Conservation (phyloP, 768 basidiomycete genomes). For the Boletus subparvulus region DNA sequence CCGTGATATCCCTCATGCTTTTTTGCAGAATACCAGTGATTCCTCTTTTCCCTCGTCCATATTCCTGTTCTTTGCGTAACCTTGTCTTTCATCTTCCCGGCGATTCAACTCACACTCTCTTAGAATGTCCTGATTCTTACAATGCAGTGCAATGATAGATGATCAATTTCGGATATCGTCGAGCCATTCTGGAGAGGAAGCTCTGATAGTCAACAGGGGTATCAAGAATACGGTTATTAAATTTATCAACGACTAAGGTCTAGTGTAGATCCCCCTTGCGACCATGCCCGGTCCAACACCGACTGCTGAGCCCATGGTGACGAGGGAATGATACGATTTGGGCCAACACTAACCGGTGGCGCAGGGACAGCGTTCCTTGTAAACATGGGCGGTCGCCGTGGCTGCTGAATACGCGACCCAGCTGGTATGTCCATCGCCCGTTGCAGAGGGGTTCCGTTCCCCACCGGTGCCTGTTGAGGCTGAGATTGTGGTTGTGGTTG, state of each 20-base stretch:
- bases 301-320: conserved; percentile 42
- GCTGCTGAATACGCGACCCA: conserved; percentile 52
- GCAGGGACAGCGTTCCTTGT: conserved; percentile 35
- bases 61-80: background rate
- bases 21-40: background rate
- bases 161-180: background rate
- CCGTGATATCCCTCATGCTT: conserved; percentile 19
- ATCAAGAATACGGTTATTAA: conserved; percentile 7
- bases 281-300: conserved; percentile 46
- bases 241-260: conserved; percentile 39
- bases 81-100: background rate
- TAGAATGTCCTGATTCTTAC: background rate
- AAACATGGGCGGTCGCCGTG: conserved; percentile 61
- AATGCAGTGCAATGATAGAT: conserved; percentile 22
- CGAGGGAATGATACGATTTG: conserved; percentile 40
- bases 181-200: background rate
- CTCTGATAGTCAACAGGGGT: background rate
- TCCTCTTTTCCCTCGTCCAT: background rate
- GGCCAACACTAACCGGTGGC: conserved; percentile 33
- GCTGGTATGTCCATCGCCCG: conserved; percentile 52
- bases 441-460: conserved; percentile 38
- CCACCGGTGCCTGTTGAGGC: conserved; percentile 30
- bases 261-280: conserved; percentile 36
- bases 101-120: background rate
- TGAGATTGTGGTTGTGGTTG: conserved; percentile 33